Evolutionary conservation across 208 protist genomes (phyloP).

Genomic region (Leishmania turanica): DNA sequence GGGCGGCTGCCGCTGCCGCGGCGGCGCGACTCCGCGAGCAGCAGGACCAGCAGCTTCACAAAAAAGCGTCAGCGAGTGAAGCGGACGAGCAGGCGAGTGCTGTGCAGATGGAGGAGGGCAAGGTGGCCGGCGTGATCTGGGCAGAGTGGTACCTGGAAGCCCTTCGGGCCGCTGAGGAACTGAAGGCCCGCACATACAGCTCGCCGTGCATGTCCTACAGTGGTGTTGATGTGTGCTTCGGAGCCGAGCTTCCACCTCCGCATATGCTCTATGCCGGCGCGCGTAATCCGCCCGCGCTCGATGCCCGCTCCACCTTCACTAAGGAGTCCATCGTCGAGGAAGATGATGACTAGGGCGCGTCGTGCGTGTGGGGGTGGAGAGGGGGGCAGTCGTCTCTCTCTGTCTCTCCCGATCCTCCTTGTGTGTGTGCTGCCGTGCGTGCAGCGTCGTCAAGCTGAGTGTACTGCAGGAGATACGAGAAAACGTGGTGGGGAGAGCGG

Average conservation of each 20-base stretch:
- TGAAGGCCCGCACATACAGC: neutral
- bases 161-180: conserved; percentile 22
- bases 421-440: neutral
- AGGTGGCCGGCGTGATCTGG: conserved; percentile 23
- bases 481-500: neutral
- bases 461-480: neutral
- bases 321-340: conserved; percentile 90
- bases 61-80: neutral
- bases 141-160: conserved; percentile 68
- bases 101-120: conserved; percentile 12
- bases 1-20: conserved; percentile 6
- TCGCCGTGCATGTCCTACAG: neutral
- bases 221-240: neutral
- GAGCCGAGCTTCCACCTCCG: conserved; percentile 46
- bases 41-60: conserved; percentile 28
- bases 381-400: neutral
- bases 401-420: neutral
- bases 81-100: neutral
- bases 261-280: conserved; percentile 69
- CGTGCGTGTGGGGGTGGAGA: neutral
- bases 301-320: conserved; percentile 81
- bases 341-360: conserved; percentile 65
- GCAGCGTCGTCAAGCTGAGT: neutral
- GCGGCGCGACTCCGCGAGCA: conserved; percentile 21
- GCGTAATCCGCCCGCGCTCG: conserved; percentile 76